These are phyloP conservation scores for Stemphylium lycopersici DNA, from an alignment of 2,329 filamentous ascomycete species.

Conservation along the genomic window DNA sequence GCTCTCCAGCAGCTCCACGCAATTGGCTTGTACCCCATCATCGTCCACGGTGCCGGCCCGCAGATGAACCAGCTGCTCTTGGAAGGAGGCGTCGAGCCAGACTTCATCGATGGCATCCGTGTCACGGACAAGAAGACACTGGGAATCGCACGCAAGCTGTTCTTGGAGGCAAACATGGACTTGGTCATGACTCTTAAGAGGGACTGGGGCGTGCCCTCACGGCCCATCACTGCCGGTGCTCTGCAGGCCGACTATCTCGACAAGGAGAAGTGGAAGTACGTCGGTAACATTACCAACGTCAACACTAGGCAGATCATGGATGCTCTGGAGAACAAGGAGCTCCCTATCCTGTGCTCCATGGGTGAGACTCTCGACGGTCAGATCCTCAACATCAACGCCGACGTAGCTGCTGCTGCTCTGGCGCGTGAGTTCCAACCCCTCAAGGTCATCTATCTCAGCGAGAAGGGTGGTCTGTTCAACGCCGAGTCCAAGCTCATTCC, in stretches of 20 bases:
- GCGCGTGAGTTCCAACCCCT: conserved; percentile 87
- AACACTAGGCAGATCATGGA: conserved; percentile 90
- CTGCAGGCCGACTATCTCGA: conserved; percentile 94
- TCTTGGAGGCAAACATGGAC: conserved; percentile 94
- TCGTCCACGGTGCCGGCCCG: conserved; percentile 93
- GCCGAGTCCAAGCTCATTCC: conserved; percentile 97
- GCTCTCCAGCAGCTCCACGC: conserved; percentile 91
- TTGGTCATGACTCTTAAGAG: conserved; percentile 84
- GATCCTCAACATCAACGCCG: conserved; percentile 95
- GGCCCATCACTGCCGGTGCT: conserved; percentile 87
- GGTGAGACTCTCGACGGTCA: conserved; percentile 91
- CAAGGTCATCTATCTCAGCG: conserved; percentile 98
- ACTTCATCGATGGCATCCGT: conserved; percentile 95
- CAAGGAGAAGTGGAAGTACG: conserved; percentile 93
- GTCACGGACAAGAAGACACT: conserved; percentile 96
- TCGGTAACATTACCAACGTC: conserved; percentile 93
- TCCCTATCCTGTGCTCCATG: conserved; percentile 95
- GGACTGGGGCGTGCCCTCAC: conserved; percentile 83
- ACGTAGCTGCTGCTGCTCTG: conserved; percentile 92
- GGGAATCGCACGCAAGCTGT: conserved; percentile 86
- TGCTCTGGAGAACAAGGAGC: conserved; percentile 82
- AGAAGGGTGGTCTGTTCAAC: conserved; percentile 96
- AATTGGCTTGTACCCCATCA: conserved; percentile 91
- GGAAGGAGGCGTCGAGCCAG: conserved; percentile 88
- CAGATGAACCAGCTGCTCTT: conserved; percentile 93